Evolutionary conservation across 1,139 yeast species (phyloP), one percentile per base, ranked within the genome.

Genomic region (Tardiomyces depauwii): DNA sequence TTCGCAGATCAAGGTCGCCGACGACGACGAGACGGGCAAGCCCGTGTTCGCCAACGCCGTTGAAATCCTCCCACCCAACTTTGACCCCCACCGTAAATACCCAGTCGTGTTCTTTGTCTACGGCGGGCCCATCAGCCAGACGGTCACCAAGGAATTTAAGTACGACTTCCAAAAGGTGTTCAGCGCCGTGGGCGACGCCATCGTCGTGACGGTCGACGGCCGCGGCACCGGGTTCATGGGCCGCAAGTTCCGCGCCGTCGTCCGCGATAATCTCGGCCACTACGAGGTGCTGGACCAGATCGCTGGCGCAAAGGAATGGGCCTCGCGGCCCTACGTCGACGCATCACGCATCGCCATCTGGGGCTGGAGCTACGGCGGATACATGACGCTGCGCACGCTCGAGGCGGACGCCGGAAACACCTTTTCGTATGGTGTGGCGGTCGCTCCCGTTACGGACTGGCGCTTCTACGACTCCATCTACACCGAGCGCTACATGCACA

Each of bases 301-400:
- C 2, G 71, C 74, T 2, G 80, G 85, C 0, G 80, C 87, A 0
- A 70, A 78, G 46, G 71, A 71, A 42, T 86, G 82, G 68, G 73
- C 87, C 16, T 55, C 66, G 14, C 62, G 68, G 45, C 65, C 68
- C 0, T 77, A 77, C 53, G 74, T 91, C 28, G 82, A 86, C 57
- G 58, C 63, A 18, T 73, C 74, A 2, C 73, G 70, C 44, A 78
- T 86, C n/a, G 95, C 96, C 0, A 73, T 86, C 43, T 93, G 98
- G 95, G 95, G 95, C n/a, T 86, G 95, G 95, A 80, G 89, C 2
- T 86, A 84, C 58, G 95, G 95, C 44, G 95, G 94, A 0, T 86
- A 78, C 61, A 71, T 82, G 48, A 82, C 95, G 0, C 66, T 86
- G 50, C 85, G 84, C 64, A 80, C 89, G 0, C 65, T 85, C 30